Conservation (phyloP, 2,329 filamentous ascomycete species). For the Macrophomina tecta region DNA sequence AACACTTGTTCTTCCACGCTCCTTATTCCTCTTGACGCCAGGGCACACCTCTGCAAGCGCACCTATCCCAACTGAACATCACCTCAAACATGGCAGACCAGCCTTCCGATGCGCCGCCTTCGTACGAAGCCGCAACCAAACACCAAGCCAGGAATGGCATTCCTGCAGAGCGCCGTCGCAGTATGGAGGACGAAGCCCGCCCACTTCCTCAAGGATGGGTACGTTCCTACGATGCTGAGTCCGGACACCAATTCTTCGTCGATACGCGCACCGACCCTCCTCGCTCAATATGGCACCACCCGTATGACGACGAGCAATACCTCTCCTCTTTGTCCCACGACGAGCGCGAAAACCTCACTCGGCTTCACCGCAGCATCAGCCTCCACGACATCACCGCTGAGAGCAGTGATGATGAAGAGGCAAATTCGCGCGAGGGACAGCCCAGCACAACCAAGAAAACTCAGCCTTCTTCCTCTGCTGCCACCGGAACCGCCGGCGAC, state of each 20-base stretch:
- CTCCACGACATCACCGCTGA: slow-evolving; percentile 48
- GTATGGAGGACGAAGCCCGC: slow-evolving; percentile 67
- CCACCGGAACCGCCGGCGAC: slow-evolving; percentile 29
- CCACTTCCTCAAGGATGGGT: slow-evolving; percentile 64
- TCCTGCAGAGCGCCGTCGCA: slow-evolving; percentile 58
- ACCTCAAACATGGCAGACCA: slow-evolving; percentile 9
- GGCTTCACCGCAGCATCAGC: slow-evolving; percentile 44
- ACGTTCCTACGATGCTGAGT: slow-evolving; percentile 60
- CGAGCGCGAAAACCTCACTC: slow-evolving; percentile 57
- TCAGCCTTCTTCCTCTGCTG: slow-evolving; percentile 34
- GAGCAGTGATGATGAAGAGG: slow-evolving; percentile 54
- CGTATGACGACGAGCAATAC: slow-evolving; percentile 64
- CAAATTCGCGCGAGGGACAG: slow-evolving; percentile 28
- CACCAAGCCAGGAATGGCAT: slow-evolving; percentile 58
- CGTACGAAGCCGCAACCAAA: slow-evolving; percentile 41
- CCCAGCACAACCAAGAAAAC: slow-evolving; percentile 22
- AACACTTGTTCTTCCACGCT: not conserved
- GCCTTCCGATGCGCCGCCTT: slow-evolving; percentile 34
- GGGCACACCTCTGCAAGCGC: not conserved
- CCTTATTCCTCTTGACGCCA: too few relatives aligned
- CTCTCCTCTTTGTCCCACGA: slow-evolving; percentile 54
- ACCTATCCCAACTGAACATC: not conserved
- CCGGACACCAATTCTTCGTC: slow-evolving; percentile 67
- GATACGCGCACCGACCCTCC: slow-evolving; percentile 62
- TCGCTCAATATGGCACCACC: slow-evolving; percentile 66